Evolutionary conservation across 2,329 filamentous ascomycete species (phyloP).

Genomic region (Fusarium sp.): DNA sequence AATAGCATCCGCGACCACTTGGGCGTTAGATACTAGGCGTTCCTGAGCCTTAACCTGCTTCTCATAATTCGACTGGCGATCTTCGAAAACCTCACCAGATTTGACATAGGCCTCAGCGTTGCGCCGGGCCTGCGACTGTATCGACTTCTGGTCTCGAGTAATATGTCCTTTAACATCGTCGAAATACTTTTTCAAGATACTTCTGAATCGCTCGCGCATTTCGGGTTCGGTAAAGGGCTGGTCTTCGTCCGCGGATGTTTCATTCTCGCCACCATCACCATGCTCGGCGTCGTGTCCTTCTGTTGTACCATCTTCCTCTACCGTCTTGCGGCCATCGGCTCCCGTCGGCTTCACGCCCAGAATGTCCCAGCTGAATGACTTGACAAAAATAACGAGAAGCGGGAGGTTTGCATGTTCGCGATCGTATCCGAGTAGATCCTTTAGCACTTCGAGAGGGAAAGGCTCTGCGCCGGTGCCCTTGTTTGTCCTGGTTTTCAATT

Average conservation of each 20-base stretch:
- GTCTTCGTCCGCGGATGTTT: constrained; percentile 62
- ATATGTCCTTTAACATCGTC: constrained; percentile 93
- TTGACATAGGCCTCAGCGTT: constrained; percentile 99
- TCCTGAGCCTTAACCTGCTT: constrained; percentile 93
- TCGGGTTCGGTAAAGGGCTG: constrained; percentile 80
- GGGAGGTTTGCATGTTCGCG: constrained; percentile 92
- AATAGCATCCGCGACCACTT: constrained; percentile 88
- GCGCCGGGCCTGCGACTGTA: constrained; percentile 86
- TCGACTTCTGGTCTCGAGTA: constrained; percentile 88
- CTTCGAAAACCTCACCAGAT: constrained; percentile 97
- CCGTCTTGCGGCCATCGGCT: constrained; percentile 82
- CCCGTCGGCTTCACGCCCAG: constrained; percentile 79
- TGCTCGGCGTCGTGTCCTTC: constrained; percentile 52
- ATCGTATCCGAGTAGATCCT: constrained; percentile 94
- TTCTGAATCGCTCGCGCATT: constrained; percentile 85
- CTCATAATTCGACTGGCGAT: constrained; percentile 94
- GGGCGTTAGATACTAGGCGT: constrained; percentile 88
- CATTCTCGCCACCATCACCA: constrained; percentile 51
- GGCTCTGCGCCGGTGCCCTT: constrained; percentile 80
- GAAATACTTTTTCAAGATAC: constrained; percentile 87
- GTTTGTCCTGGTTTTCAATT: constrained; percentile 65
- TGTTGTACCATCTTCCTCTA: constrained; percentile 82
- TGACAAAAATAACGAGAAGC: constrained; percentile 93
- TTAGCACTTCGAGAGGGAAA: constrained; percentile 96
- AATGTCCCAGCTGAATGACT: constrained; percentile 95